A percentile compares a stretch with the other conserved stretches of the same genome.
Evolutionary conservation across 805 yeast species (phyloP).

Genomic region (Jamesozyma hellenica): DNA sequence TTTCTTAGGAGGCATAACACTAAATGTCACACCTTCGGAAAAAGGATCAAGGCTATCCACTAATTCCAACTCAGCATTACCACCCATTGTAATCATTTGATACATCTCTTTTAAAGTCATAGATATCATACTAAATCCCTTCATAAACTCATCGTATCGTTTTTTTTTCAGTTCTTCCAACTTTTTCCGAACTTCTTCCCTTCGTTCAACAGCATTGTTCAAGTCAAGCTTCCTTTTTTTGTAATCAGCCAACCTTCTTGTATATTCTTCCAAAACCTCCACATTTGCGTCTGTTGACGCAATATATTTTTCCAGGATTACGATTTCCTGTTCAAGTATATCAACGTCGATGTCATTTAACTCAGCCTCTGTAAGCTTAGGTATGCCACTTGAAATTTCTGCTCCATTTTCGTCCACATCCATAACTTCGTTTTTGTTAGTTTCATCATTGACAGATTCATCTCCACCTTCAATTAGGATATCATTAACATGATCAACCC

Average conservation of each 20-base stretch:
- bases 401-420: slow-evolving; percentile 25
- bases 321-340: slow-evolving; percentile 41
- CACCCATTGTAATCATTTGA: slow-evolving; percentile 98
- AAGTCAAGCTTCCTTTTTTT: slow-evolving; percentile 53
- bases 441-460: too few relatives aligned
- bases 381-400: slow-evolving; percentile 25
- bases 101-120: slow-evolving; percentile 90
- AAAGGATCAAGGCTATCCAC: slow-evolving; percentile 97
- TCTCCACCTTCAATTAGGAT: neutral
- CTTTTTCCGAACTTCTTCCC: slow-evolving; percentile 53
- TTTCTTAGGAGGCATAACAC: slow-evolving; percentile 98
- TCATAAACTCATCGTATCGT: slow-evolving; percentile 83
- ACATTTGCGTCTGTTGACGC: slow-evolving; percentile 54
- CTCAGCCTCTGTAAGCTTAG: slow-evolving; percentile 42
- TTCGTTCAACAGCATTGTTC: slow-evolving; percentile 51
- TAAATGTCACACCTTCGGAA: slow-evolving; percentile 89
- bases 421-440: slow-evolving; percentile 8
- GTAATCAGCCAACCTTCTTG: slow-evolving; percentile 54
- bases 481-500: too few relatives aligned
- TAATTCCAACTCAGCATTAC: slow-evolving; percentile 92
- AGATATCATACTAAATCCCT: slow-evolving; percentile 80
- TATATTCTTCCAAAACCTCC: slow-evolving; percentile 70
- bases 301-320: slow-evolving; percentile 44
- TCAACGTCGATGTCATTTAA: slow-evolving; percentile 39
- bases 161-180: slow-evolving; percentile 63